Conservation (phyloP, 2,329 filamentous ascomycete species). For the Aspergillus awamori region DNA sequence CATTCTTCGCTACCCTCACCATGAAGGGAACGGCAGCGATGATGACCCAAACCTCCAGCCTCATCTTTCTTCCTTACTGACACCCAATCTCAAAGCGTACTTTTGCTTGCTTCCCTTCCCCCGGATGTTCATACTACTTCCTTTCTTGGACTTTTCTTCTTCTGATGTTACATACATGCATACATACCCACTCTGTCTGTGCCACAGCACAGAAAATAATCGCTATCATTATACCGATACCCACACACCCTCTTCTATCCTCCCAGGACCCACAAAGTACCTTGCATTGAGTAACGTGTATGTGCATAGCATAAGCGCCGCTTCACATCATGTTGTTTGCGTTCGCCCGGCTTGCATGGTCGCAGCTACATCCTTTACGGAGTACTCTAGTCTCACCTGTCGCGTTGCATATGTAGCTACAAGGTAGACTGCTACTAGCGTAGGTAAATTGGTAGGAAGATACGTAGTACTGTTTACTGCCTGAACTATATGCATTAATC, state of each 20-base stretch:
- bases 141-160: background rate
- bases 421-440: too few relatives aligned
- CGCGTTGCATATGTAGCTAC: too few relatives aligned
- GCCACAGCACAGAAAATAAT: background rate
- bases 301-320: background rate
- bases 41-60: constrained; percentile 18
- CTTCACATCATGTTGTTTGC: background rate
- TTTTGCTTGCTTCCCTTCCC: background rate
- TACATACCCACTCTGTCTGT: background rate
- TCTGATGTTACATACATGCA: background rate
- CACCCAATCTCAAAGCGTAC: constrained; percentile 15
- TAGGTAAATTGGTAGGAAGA: too few relatives aligned
- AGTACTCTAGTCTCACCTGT: too few relatives aligned
- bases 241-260: too few relatives aligned
- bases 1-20: background rate
- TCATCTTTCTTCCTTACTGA: constrained; percentile 16
- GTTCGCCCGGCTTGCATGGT: too few relatives aligned
- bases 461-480: too few relatives aligned
- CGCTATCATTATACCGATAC: background rate
- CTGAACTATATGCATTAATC: too few relatives aligned
- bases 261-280: background rate
- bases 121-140: background rate
- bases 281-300: background rate
- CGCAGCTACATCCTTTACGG: too few relatives aligned
- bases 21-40: background rate